Evolutionary conservation across 768 basidiomycete species (phyloP).

Genomic region (Lactifluus volemus): DNA sequence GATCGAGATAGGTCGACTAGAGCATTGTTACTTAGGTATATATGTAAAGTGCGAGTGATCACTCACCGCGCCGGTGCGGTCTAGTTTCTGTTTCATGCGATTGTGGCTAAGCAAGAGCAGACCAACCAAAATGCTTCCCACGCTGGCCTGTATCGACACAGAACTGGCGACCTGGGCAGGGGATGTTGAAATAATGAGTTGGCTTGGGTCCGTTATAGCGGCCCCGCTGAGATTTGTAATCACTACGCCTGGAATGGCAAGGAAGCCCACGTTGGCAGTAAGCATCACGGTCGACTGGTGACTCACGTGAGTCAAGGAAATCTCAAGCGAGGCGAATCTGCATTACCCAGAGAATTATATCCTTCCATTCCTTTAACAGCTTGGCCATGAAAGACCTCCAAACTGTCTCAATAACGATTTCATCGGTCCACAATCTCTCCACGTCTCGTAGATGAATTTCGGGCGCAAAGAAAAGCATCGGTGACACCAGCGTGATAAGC

Average conservation of each 20-base stretch:
- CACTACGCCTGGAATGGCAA: constrained; percentile 27
- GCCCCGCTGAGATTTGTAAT: background rate
- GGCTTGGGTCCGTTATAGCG: background rate
- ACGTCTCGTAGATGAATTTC: constrained; percentile 5
- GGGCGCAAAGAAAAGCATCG: constrained; percentile 9
- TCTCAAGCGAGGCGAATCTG: background rate
- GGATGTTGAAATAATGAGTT: constrained; percentile 23
- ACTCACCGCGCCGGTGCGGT: constrained; percentile 20
- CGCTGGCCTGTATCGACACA: constrained; percentile 37
- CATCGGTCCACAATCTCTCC: constrained; percentile 6
- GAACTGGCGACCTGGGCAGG: constrained; percentile 42
- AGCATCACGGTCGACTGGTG: constrained; percentile 29
- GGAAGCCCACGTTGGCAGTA: constrained; percentile 28
- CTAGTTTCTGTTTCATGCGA: constrained; percentile 28
- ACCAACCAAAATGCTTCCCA: constrained; percentile 40
- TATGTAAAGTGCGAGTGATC: background rate
- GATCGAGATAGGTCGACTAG: constrained; percentile 23
- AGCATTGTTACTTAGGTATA: background rate
- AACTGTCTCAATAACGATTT: background rate
- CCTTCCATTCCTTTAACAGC: constrained; percentile 1
- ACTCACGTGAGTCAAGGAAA: background rate
- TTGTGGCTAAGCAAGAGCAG: constrained; percentile 39
- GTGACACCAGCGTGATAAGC: constrained; percentile 11
- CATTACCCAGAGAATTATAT: constrained; percentile 10
- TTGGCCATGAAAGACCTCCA: constrained; percentile 10